Conservation (phyloP, 345 rosid species). For the Limnanthes douglasii region DNA sequence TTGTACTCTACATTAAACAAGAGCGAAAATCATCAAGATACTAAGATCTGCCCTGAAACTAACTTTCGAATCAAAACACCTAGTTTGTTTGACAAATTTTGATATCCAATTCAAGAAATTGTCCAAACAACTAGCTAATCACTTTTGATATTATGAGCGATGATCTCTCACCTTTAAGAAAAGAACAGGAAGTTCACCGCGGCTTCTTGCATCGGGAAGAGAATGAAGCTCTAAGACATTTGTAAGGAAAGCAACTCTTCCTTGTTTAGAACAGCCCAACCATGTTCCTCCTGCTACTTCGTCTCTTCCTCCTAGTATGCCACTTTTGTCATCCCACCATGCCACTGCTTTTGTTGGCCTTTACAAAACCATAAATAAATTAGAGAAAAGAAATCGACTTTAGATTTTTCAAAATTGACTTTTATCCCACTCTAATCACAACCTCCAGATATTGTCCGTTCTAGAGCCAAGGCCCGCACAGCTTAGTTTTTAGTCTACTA, state of each 20-base stretch:
- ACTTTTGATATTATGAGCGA: background rate
- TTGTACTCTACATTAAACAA: conserved; percentile 19
- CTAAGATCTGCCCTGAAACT: too few relatives aligned
- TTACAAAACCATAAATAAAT: background rate
- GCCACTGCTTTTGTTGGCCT: conserved; percentile 46
- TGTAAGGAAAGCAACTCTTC: conserved; percentile 47
- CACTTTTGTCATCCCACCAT: conserved; percentile 35
- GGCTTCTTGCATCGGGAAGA: conserved; percentile 32
- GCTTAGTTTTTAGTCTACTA: too few relatives aligned
- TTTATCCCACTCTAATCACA: too few relatives aligned
- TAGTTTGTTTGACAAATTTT: too few relatives aligned
- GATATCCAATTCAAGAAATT: too few relatives aligned
- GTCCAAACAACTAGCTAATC: background rate
- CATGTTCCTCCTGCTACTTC: conserved; percentile 32
- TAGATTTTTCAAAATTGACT: too few relatives aligned
- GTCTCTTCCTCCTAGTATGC: conserved; percentile 42
- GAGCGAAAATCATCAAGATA: background rate
- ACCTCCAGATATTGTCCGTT: too few relatives aligned
- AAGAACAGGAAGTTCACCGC: conserved; percentile 52
- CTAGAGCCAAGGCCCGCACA: too few relatives aligned
- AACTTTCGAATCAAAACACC: too few relatives aligned
- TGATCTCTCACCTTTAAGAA: conserved; percentile 23
- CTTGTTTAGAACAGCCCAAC: conserved; percentile 47
- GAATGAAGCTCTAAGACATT: conserved; percentile 53
- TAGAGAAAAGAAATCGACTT: too few relatives aligned